Evolutionary conservation across 345 rosid species (phyloP).

Genomic region (Salix exigua): DNA sequence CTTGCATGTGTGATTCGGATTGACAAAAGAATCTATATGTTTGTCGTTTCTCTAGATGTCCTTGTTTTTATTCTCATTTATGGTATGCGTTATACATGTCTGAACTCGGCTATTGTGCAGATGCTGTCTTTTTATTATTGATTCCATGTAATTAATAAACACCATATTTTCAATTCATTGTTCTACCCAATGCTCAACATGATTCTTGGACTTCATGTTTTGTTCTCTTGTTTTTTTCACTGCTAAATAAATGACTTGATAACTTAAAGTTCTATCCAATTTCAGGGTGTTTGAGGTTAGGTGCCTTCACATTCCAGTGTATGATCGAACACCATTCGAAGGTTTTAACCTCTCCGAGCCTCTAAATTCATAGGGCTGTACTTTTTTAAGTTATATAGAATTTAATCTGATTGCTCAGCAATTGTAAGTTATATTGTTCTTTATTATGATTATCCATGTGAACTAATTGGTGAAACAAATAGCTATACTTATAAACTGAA

Average conservation of each 20-base stretch:
- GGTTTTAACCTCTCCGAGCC: slow-evolving; percentile 30
- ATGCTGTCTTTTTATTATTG: background rate
- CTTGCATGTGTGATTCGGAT: background rate
- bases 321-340: slow-evolving; percentile 69
- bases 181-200: background rate
- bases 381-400: background rate
- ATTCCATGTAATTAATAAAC: background rate
- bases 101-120: background rate
- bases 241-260: background rate
- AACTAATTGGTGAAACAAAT: too few relatives aligned
- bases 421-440: too few relatives aligned
- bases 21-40: too few relatives aligned
- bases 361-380: background rate
- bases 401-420: too few relatives aligned
- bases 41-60: background rate
- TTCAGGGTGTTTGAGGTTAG: slow-evolving; percentile 76
- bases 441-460: too few relatives aligned
- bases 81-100: background rate
- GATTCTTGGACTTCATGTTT: background rate
- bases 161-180: too few relatives aligned
- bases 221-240: background rate
- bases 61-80: background rate
- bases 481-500: too few relatives aligned
- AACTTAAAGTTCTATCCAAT: background rate
- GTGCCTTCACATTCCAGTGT: slow-evolving; percentile 80